Evolutionary conservation across 148 eudicot species (phyloP).

Genomic region (Selenicereus undatus): DNA sequence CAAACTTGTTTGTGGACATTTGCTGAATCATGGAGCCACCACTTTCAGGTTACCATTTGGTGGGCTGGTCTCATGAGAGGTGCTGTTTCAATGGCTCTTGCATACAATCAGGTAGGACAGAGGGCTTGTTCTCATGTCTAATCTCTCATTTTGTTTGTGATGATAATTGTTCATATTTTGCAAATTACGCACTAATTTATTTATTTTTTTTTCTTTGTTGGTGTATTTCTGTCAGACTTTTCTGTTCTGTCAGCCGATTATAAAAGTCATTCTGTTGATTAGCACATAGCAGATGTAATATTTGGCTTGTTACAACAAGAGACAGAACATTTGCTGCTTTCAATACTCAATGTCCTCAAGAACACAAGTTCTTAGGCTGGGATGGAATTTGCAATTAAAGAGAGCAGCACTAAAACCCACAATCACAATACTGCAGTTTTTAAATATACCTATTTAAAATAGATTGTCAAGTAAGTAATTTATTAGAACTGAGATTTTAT

Average conservation of each 20-base stretch:
- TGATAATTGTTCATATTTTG: not conserved
- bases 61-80: constrained; percentile 96
- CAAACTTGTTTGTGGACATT: not conserved
- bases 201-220: too few relatives aligned
- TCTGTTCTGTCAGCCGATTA: not conserved
- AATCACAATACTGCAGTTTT: too few relatives aligned
- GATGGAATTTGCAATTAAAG: too few relatives aligned
- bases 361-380: too few relatives aligned
- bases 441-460: too few relatives aligned
- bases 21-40: not conserved
- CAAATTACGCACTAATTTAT: not conserved
- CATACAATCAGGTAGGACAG: constrained; percentile 64
- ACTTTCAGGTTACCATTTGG: constrained; percentile 62
- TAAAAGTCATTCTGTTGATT: not conserved
- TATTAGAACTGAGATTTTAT: too few relatives aligned
- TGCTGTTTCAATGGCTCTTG: constrained; percentile 83
- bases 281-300: not conserved
- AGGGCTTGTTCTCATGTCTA: not conserved
- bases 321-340: not conserved
- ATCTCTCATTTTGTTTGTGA: not conserved
- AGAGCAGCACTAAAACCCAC: too few relatives aligned
- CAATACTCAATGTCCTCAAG: not conserved
- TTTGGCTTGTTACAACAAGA: not conserved
- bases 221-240: not conserved
- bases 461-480: too few relatives aligned